Conservation (phyloP, 371 early-diverging fungal genomes). For the Homolaphlyctis polyrhiza region DNA sequence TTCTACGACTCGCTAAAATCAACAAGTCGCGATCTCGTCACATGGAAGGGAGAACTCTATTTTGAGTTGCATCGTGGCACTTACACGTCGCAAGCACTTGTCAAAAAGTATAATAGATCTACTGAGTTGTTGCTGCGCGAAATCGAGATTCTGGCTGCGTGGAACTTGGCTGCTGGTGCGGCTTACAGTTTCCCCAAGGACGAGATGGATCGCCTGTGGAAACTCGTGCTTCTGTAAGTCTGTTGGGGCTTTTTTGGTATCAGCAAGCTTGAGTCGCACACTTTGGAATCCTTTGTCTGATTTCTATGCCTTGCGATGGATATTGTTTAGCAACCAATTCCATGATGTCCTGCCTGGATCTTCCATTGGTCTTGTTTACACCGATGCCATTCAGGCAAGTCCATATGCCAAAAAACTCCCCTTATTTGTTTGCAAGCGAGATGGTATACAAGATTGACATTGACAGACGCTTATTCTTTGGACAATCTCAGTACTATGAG, state of each 20-base stretch:
- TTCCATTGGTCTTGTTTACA: conserved; percentile 82
- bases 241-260: not conserved
- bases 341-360: conserved; percentile 93
- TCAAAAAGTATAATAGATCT: conserved; percentile 81
- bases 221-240: conserved; percentile 68
- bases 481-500: not conserved
- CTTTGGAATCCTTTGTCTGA: too few species aligned
- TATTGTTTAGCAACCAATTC: conserved; percentile 72
- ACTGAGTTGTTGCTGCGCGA: conserved; percentile 80
- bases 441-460: too few species aligned
- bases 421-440: not conserved
- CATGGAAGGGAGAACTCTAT: conserved; percentile 94
- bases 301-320: too few species aligned
- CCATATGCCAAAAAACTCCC: not conserved
- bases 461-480: too few species aligned
- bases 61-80: conserved; percentile 96
- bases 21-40: conserved; percentile 60
- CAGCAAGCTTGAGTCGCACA: not conserved
- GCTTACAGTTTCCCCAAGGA: conserved; percentile 25
- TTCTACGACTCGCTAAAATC: conserved; percentile 76
- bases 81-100: conserved; percentile 86
- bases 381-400: conserved; percentile 66
- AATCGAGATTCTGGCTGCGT: conserved; percentile 66
- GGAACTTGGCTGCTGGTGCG: conserved; percentile 17
- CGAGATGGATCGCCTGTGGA: conserved; percentile 81